Percentiles rank a stretch among this genome's conserved stretches.
Evolutionary conservation across 306 rosid species (phyloP).

Genomic region (Castanea sativa): DNA sequence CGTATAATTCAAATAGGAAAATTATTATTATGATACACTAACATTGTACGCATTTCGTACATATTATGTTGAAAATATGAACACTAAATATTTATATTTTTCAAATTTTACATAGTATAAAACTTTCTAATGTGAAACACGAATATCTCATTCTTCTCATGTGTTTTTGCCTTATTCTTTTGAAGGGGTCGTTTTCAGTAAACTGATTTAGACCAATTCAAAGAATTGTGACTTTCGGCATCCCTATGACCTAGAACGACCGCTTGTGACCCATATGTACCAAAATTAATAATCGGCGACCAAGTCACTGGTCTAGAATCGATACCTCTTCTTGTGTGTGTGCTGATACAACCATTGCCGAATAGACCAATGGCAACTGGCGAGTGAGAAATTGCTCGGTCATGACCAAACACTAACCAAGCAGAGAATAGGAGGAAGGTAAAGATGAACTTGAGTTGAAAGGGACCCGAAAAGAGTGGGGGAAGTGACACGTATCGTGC

Average conservation of each 20-base stretch:
- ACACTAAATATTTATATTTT: too few relatives aligned
- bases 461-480: slow-evolving; percentile 56
- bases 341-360: not conserved
- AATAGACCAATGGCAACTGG: not conserved
- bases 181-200: not conserved
- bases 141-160: too few relatives aligned
- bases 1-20: too few relatives aligned
- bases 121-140: too few relatives aligned
- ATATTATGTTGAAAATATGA: too few relatives aligned
- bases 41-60: too few relatives aligned
- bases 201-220: not conserved
- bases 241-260: not conserved
- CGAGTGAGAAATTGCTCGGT: not conserved
- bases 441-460: slow-evolving; percentile 9
- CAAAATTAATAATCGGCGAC: not conserved
- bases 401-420: not conserved
- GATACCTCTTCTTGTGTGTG: not conserved
- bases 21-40: too few relatives aligned
- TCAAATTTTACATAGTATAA: too few relatives aligned
- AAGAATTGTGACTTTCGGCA: not conserved
- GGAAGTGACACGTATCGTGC: slow-evolving; percentile 50
- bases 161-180: not conserved
- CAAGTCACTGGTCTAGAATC: not conserved
- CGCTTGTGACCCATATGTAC: not conserved
- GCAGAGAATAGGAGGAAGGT: not conserved